phyloP scores from a whole-genome alignment of 768 basidiomycete genomes.

The Cantharellus anzutake region DNA sequence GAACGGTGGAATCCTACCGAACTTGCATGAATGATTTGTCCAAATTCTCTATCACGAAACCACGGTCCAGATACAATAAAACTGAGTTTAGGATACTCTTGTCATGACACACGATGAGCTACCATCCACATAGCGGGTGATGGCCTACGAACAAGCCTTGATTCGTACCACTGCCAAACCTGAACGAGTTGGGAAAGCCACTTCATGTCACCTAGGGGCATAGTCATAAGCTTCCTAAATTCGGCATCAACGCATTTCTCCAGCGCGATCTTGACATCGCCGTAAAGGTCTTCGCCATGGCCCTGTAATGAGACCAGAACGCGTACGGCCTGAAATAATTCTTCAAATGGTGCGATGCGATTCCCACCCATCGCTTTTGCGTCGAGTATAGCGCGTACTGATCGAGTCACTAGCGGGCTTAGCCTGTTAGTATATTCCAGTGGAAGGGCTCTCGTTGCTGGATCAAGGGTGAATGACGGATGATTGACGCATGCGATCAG shows the following conservation, averaged over 20 bases:
- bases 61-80: constrained; percentile 53
- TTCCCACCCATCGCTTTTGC: too few species aligned
- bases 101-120: background rate
- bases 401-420: background rate
- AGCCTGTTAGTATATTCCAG: background rate
- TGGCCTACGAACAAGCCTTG: constrained; percentile 33
- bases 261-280: constrained; percentile 33
- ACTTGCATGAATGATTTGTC: background rate
- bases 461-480: background rate
- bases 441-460: background rate
- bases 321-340: constrained; percentile 13
- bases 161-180: constrained; percentile 43
- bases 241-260: constrained; percentile 24
- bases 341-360: background rate
- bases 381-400: background rate
- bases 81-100: constrained; percentile 43
- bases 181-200: constrained; percentile 44
- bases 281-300: constrained; percentile 37
- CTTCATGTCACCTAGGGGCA: constrained; percentile 13
- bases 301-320: constrained; percentile 16
- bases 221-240: constrained; percentile 10
- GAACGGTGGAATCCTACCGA: background rate
- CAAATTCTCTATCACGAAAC: constrained; percentile 23
- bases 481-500: too few species aligned
- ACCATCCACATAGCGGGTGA: background rate